Percentiles rank a stretch among this genome's conserved stretches.
Conservation (phyloP, 1,139 yeast genomes). For the Diutina siamensis region DNA sequence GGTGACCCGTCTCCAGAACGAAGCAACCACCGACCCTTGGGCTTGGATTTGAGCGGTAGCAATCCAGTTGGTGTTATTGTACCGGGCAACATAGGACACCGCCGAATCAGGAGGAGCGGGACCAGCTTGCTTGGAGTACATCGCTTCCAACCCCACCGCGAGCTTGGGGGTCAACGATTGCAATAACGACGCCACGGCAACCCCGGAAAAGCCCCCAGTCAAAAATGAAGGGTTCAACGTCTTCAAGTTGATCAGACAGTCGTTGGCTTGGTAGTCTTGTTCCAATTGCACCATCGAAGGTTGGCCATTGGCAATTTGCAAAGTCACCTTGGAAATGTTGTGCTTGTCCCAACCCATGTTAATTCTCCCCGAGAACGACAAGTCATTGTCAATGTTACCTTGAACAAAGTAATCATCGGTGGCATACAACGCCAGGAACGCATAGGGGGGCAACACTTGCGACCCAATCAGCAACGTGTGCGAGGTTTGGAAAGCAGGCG, state of each 20-base stretch:
- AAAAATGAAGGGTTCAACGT: slow-evolving; percentile 79
- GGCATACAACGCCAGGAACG: slow-evolving; percentile 84
- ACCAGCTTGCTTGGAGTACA: slow-evolving; percentile 72
- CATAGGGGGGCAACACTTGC: slow-evolving; percentile 78
- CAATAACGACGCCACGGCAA: slow-evolving; percentile 87
- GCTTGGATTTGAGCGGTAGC: slow-evolving; percentile 93
- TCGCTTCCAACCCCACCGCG: slow-evolving; percentile 86
- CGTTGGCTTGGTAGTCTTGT: slow-evolving; percentile 88
- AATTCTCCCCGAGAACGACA: slow-evolving; percentile 76
- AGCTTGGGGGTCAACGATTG: slow-evolving; percentile 80
- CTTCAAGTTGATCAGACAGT: slow-evolving; percentile 81
- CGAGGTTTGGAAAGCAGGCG: slow-evolving; percentile 95
- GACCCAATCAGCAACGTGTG: slow-evolving; percentile 91
- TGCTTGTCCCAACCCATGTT: slow-evolving; percentile 86
- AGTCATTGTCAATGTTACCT: slow-evolving; percentile 84
- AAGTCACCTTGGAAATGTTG: slow-evolving; percentile 72
- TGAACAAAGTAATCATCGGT: slow-evolving; percentile 79
- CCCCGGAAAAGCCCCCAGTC: slow-evolving; percentile 50
- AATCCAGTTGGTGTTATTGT: slow-evolving; percentile 80
- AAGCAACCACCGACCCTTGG: slow-evolving; percentile 78
- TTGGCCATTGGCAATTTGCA: slow-evolving; percentile 83
- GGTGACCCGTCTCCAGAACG: slow-evolving; percentile 89
- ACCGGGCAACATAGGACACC: slow-evolving; percentile 83
- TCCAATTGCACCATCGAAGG: slow-evolving; percentile 94
- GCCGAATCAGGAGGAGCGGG: slow-evolving; percentile 85